A percentile compares a stretch with the other conserved stretches of the same genome.
These are phyloP conservation scores for Salix brachista DNA, from an alignment of 345 rosid species.

Conservation along the genomic window DNA sequence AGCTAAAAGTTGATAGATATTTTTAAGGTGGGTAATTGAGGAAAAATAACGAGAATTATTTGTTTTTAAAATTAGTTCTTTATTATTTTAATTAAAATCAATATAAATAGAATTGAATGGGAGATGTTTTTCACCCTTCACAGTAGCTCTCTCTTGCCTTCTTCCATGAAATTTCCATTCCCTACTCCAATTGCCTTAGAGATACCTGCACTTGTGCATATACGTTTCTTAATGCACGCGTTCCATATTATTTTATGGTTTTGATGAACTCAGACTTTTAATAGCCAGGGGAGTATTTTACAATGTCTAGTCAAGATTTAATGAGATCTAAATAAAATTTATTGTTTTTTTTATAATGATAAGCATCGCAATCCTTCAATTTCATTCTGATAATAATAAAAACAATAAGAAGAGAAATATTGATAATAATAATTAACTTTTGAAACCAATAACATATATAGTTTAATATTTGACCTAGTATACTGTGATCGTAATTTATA, in stretches of 20 bases:
- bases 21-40: too few species aligned
- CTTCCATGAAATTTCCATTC: too few species aligned
- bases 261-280: not conserved
- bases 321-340: constrained; percentile 17
- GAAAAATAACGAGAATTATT: too few species aligned
- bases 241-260: not conserved
- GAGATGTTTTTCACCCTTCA: too few species aligned
- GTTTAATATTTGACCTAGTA: constrained; percentile 32
- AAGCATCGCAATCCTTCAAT: constrained; percentile 28
- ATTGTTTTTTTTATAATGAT: constrained; percentile 13
- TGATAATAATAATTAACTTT: not conserved
- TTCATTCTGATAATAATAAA: not conserved
- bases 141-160: too few species aligned
- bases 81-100: too few species aligned
- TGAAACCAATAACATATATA: constrained; percentile 8
- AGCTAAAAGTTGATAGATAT: too few species aligned
- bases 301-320: constrained; percentile 15
- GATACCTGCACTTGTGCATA: constrained; percentile 5
- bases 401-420: not conserved
- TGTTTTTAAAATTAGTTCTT: too few species aligned
- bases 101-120: too few species aligned
- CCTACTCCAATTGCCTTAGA: not conserved
- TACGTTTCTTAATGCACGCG: not conserved
- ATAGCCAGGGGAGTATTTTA: constrained; percentile 1
- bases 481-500: constrained; percentile 4